Percentiles rank a stretch among this genome's conserved stretches.
Evolutionary conservation across 257 asterid genomes (phyloP).

Genomic region (Oldenlandia corymbosa): DNA sequence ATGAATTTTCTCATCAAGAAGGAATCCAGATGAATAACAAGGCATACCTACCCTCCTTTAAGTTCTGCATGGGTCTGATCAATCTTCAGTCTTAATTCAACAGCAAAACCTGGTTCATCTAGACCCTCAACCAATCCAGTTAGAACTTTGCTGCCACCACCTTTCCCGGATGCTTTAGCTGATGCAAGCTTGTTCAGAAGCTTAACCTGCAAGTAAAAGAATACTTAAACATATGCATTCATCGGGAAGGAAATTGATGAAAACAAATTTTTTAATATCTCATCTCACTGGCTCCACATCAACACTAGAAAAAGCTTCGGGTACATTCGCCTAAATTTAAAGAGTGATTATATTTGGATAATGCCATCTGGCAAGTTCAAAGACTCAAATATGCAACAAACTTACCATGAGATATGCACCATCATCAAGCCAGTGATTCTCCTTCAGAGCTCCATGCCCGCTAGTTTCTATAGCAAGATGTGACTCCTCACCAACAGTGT

Average conservation of each 20-base stretch:
- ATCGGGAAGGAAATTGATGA: not conserved
- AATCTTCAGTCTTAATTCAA: conserved; percentile 81
- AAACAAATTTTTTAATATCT: not conserved
- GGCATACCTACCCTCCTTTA: conserved; percentile 90
- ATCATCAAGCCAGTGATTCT: conserved; percentile 97
- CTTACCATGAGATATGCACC: conserved; percentile 98
- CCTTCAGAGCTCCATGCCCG: conserved; percentile 99
- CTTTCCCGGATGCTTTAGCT: conserved; percentile 81
- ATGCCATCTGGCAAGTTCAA: not conserved
- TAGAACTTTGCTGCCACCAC: conserved; percentile 82
- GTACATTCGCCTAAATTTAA: not conserved
- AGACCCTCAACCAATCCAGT: conserved; percentile 93
- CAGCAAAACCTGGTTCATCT: conserved; percentile 71
- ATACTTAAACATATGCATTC: conserved; percentile 3
- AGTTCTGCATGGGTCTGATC: conserved; percentile 82
- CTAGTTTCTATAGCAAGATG: conserved; percentile 99
- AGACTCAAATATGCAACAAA: conserved; percentile 8
- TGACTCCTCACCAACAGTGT: conserved; percentile 79
- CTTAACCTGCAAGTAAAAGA: conserved; percentile 56
- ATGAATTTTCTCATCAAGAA: conserved; percentile 6
- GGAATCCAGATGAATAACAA: not conserved
- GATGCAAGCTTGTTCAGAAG: conserved; percentile 93
- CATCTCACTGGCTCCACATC: not conserved
- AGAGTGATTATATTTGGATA: not conserved
- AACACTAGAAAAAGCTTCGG: not conserved